Percentiles rank a stretch among this genome's conserved stretches.
These are phyloP conservation scores for Rhodotorula mucilaginosa DNA, from an alignment of 1,284 basidiomycete genomes.

Conservation along the genomic window DNA sequence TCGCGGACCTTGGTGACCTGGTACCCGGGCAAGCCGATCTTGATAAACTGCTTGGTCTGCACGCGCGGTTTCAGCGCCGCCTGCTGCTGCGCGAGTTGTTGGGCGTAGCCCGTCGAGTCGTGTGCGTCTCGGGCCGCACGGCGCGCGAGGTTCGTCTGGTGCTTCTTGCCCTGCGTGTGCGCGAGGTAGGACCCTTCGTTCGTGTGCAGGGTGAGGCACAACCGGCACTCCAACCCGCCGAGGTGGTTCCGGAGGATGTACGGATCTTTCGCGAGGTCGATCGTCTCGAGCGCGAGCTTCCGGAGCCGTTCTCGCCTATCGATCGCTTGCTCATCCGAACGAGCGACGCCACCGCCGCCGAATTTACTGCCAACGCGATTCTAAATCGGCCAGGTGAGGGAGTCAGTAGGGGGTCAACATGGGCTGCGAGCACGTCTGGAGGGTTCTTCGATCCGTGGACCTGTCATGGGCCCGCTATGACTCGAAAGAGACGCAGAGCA, in stretches of 20 bases:
- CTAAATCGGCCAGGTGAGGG: not conserved
- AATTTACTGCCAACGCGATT: conserved; percentile 61
- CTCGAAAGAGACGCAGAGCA: too few species aligned
- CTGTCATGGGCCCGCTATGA: too few species aligned
- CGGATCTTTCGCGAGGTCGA: conserved; percentile 96
- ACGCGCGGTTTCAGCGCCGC: conserved; percentile 60
- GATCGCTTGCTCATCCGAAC: conserved; percentile 88
- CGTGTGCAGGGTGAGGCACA: conserved; percentile 95
- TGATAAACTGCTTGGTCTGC: conserved; percentile 89
- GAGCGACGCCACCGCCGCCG: conserved; percentile 83
- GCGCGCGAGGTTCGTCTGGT: conserved; percentile 92
- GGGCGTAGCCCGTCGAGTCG: conserved; percentile 47
- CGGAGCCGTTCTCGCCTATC: conserved; percentile 91
- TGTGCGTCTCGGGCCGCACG: conserved; percentile 94
- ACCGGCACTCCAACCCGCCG: conserved; percentile 92
- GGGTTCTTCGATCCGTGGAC: too few species aligned
- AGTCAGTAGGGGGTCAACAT: not conserved
- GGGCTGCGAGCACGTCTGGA: too few species aligned
- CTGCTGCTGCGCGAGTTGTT: conserved; percentile 70
- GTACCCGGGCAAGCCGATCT: conserved; percentile 95
- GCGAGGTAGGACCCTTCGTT: conserved; percentile 99
- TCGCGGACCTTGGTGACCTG: conserved; percentile 59
- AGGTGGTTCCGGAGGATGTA: conserved; percentile 98
- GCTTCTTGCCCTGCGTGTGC: conserved; percentile 99
- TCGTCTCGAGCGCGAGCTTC: conserved; percentile 93